Conservation (phyloP, 2,329 filamentous ascomycete genomes). For the Aspergillus quadrilineatus region DNA sequence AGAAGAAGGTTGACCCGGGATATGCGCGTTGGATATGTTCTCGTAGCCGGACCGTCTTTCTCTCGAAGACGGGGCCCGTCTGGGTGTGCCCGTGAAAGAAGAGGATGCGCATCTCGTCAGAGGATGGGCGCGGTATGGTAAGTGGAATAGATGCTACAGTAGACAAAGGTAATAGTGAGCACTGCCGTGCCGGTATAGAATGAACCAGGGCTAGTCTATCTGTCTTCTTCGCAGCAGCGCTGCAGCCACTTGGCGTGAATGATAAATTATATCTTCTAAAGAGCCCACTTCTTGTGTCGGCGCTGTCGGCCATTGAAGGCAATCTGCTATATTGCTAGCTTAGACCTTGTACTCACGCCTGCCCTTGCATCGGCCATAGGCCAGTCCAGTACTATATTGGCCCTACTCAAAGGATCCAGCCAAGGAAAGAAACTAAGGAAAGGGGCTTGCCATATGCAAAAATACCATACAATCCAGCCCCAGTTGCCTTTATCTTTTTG, state of each 20-base stretch:
- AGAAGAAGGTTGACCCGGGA: not conserved
- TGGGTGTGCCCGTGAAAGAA: constrained; percentile 1
- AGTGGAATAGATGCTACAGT: not conserved
- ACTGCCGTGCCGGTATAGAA: not conserved
- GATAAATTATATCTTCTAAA: not conserved
- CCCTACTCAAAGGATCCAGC: not conserved
- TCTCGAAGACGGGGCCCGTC: not conserved
- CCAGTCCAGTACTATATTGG: not conserved
- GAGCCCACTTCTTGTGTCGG: not conserved
- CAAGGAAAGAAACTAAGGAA: not conserved
- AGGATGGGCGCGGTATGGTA: not conserved
- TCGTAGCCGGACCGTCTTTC: not conserved
- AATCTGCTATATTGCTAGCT: not conserved
- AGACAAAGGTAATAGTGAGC: not conserved
- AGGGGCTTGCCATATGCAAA: not conserved
- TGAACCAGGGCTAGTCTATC: not conserved
- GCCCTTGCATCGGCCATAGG: not conserved
- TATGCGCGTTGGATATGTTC: not conserved
- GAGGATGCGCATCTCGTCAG: not conserved
- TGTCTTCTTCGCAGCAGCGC: too few relatives aligned
- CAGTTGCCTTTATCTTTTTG: not conserved
- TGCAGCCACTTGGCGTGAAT: not conserved
- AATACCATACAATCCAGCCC: not conserved
- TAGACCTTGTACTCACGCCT: not conserved
- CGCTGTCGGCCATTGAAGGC: not conserved